phyloP scores from a whole-genome alignment of 129 eudicot genomes.

The Saussurea involucrata region DNA sequence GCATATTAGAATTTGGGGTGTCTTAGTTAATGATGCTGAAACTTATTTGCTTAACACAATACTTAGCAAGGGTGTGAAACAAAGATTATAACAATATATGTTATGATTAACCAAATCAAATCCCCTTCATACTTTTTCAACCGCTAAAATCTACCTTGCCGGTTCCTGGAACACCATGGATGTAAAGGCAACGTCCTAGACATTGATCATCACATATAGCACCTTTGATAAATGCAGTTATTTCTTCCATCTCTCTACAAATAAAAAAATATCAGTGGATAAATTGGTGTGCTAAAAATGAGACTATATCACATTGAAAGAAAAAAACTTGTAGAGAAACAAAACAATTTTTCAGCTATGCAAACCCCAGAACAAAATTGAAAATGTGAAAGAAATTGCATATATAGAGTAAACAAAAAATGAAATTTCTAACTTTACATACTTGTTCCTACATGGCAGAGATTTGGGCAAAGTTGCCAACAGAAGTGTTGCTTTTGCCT shows the following conservation, averaged over 20 bases:
- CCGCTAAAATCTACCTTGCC: constrained; percentile 62
- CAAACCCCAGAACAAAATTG: neutral
- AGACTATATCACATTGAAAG: constrained; percentile 1
- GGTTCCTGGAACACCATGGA: constrained; percentile 99
- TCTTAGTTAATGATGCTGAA: neutral
- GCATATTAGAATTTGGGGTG: neutral
- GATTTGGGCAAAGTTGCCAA: constrained; percentile 93
- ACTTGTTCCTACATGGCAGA: constrained; percentile 90
- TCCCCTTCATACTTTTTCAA: neutral
- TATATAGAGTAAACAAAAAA: neutral
- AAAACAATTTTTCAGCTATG: neutral
- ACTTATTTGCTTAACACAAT: neutral
- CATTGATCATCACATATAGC: constrained; percentile 96
- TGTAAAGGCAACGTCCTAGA: constrained; percentile 93
- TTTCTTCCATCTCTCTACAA: constrained; percentile 87
- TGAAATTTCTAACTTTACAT: constrained; percentile 23
- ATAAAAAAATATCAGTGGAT: neutral
- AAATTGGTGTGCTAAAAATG: neutral
- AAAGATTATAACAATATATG: neutral
- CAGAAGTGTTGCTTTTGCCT: constrained; percentile 89
- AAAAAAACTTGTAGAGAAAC: neutral
- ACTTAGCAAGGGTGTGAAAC: neutral
- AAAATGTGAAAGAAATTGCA: neutral
- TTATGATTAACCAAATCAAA: neutral
- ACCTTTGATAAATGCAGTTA: constrained; percentile 76